phyloP scores from a whole-genome alignment of 495 filamentous ascomycete genomes.

The Xylaria sp. region DNA sequence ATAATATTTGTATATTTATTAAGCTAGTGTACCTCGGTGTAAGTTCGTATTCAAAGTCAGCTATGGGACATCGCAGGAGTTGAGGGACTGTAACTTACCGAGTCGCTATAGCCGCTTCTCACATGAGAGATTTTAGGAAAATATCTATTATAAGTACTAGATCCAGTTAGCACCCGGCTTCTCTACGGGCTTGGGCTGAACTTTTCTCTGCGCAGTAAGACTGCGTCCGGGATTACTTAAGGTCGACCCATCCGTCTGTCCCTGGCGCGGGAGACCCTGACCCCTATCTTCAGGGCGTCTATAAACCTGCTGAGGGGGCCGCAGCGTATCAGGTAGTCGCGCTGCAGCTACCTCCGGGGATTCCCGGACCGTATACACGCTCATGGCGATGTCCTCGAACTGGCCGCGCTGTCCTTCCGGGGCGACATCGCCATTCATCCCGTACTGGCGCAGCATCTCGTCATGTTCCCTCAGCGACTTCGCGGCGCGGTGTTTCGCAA shows the following conservation, averaged over 20 bases:
- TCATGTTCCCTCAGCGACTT: slow-evolving; percentile 29
- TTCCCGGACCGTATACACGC: slow-evolving; percentile 21
- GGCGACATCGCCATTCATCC: neutral
- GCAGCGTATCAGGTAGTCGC: neutral
- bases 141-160: neutral
- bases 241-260: neutral
- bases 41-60: neutral
- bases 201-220: neutral
- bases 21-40: neutral
- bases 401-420: neutral
- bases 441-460: slow-evolving; percentile 32
- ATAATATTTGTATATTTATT: neutral
- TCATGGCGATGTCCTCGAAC: slow-evolving; percentile 30
- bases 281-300: too few species aligned
- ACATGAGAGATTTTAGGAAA: too few species aligned
- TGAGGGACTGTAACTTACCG: neutral
- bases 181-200: neutral
- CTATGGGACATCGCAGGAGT: too few species aligned
- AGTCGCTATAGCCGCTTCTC: too few species aligned
- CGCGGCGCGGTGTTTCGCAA: slow-evolving; percentile 24
- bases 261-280: too few species aligned
- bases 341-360: too few species aligned
- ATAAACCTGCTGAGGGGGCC: neutral
- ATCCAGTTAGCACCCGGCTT: slow-evolving; percentile 2
- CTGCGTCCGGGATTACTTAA: neutral